Evolutionary conservation across 768 basidiomycete genomes (phyloP).

Genomic region (Boletus tylopilopsis): DNA sequence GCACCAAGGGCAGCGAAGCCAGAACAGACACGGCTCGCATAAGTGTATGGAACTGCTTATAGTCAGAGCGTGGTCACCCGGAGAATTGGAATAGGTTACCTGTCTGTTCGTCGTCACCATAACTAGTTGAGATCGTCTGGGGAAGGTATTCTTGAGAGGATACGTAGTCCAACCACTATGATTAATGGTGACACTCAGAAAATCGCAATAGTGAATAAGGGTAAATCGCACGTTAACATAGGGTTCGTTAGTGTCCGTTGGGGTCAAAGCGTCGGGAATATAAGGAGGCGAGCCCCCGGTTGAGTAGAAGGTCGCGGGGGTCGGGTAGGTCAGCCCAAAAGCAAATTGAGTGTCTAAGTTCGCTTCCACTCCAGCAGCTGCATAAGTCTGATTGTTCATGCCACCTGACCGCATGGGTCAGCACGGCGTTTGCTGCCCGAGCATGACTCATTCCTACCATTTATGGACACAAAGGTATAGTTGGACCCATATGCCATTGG

Average conservation of each 20-base stretch:
- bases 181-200: slow-evolving; percentile 3
- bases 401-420: slow-evolving; percentile 44
- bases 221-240: slow-evolving; percentile 36
- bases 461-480: slow-evolving; percentile 52
- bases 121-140: slow-evolving; percentile 66
- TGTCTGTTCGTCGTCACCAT: slow-evolving; percentile 70
- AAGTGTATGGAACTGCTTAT: slow-evolving; percentile 49
- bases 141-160: slow-evolving; percentile 44
- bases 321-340: slow-evolving; percentile 61
- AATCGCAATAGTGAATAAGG: not conserved
- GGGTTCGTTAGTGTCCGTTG: slow-evolving; percentile 47
- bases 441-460: slow-evolving; percentile 36
- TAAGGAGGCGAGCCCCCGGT: slow-evolving; percentile 63
- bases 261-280: slow-evolving; percentile 41
- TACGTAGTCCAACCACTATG: slow-evolving; percentile 63
- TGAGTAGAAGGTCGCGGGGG: slow-evolving; percentile 54
- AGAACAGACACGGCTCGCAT: slow-evolving; percentile 54
- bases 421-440: not conserved
- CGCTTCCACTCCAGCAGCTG: slow-evolving; percentile 58
- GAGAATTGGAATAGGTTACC: slow-evolving; percentile 31
- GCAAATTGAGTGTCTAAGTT: slow-evolving; percentile 67
- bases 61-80: not conserved
- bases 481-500: slow-evolving; percentile 47
- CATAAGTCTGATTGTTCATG: slow-evolving; percentile 52
- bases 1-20: slow-evolving; percentile 66